These are phyloP conservation scores for Calonectria naviculata DNA, from an alignment of 2,329 filamentous ascomycete genomes.

Conservation along the genomic window DNA sequence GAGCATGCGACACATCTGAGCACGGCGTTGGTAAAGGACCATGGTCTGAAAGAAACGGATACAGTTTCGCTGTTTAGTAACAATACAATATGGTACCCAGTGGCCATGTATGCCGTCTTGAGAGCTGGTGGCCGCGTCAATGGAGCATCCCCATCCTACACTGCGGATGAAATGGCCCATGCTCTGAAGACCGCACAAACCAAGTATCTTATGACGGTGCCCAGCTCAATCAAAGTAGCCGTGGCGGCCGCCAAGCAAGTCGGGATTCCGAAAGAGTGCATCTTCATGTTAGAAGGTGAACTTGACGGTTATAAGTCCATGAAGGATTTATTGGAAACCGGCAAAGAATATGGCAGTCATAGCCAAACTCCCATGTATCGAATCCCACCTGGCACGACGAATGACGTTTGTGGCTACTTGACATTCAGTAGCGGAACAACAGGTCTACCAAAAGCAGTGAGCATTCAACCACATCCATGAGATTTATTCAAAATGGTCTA, in stretches of 20 bases:
- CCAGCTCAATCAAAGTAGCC: neutral
- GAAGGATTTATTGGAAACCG: neutral
- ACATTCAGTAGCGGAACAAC: constrained; percentile 38
- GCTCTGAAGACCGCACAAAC: constrained; percentile 13
- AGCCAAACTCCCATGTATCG: neutral
- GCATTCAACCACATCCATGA: neutral
- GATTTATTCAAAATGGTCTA: neutral
- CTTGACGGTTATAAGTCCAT: neutral
- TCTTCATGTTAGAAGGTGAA: constrained; percentile 9
- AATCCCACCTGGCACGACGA: constrained; percentile 4
- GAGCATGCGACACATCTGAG: constrained; percentile 8
- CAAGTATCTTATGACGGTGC: constrained; percentile 11
- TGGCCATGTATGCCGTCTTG: constrained; percentile 13
- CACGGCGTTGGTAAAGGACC: constrained; percentile 3
- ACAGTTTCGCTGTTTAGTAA: constrained; percentile 8
- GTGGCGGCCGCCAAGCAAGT: neutral
- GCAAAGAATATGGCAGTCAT: neutral
- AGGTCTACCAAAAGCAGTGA: constrained; percentile 34
- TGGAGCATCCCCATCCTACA: constrained; percentile 22
- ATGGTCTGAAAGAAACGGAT: constrained; percentile 8
- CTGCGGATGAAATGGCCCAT: constrained; percentile 1
- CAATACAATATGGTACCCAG: constrained; percentile 19
- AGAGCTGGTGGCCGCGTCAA: constrained; percentile 7
- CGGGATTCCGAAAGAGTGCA: neutral
- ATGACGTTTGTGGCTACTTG: constrained; percentile 27